Conservation (phyloP, 2,329 filamentous ascomycete genomes). For the Ophiostoma ips region DNA sequence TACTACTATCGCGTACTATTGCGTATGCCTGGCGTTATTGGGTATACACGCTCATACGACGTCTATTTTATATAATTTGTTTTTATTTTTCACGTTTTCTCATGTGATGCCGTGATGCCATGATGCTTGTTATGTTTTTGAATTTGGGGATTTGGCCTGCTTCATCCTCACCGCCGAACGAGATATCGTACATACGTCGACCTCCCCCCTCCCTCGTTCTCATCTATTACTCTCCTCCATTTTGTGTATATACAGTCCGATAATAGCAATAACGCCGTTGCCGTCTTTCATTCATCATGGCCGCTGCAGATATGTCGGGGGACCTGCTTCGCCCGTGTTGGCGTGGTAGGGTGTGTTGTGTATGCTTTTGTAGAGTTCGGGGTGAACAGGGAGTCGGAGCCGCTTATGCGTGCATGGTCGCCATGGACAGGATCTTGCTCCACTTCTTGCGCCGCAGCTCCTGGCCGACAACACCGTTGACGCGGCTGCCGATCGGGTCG, state of each 20-base stretch:
- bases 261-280: constrained; percentile 1
- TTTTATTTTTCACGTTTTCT: no score
- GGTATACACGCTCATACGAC: no score
- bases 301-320: not conserved
- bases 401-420: constrained; percentile 56
- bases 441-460: constrained; percentile 88
- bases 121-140: not conserved
- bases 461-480: constrained; percentile 81
- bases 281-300: not conserved
- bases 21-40: no score
- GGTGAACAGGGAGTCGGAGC: not conserved
- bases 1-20: no score
- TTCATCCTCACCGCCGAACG: not conserved
- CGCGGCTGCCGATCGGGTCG: constrained; percentile 82
- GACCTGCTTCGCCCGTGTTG: not conserved
- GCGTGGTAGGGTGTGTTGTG: not conserved
- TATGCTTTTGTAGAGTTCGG: not conserved
- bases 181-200: not conserved
- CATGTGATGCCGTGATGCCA: not conserved
- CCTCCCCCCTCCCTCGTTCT: not conserved
- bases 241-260: constrained; percentile 1
- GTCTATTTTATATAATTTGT: no score
- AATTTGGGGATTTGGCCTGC: not conserved
- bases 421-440: constrained; percentile 96
- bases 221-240: not conserved